These are phyloP conservation scores for Pseudomassariella vexata DNA, from an alignment of 2,329 filamentous ascomycete genomes.

Conservation along the genomic window DNA sequence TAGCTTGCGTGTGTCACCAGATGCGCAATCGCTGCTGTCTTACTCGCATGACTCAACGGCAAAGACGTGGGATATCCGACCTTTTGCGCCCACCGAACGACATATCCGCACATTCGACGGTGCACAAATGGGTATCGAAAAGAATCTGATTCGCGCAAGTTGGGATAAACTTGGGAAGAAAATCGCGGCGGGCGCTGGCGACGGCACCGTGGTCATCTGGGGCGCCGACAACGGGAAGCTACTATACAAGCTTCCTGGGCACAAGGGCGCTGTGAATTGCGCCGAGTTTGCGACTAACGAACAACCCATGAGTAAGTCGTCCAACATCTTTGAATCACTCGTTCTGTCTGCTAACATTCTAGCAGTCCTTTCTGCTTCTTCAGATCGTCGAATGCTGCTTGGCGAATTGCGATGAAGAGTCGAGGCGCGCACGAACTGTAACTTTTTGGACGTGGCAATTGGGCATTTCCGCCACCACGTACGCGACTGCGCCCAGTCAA, in stretches of 20 bases:
- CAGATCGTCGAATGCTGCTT: slow-evolving; percentile 79
- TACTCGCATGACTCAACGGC: slow-evolving; percentile 93
- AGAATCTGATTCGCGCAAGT: slow-evolving; percentile 83
- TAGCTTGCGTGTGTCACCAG: slow-evolving; percentile 84
- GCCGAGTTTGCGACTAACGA: slow-evolving; percentile 81
- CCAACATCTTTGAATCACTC: neutral
- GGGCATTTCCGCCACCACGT: too few relatives aligned
- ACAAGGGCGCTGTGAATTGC: slow-evolving; percentile 92
- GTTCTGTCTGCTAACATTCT: neutral
- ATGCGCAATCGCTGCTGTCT: slow-evolving; percentile 83
- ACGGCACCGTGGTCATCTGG: slow-evolving; percentile 89
- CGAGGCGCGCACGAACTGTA: too few relatives aligned
- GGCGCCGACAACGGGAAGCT: slow-evolving; percentile 83
- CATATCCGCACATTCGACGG: slow-evolving; percentile 87
- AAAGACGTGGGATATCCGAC: slow-evolving; percentile 91
- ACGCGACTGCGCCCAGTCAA: too few relatives aligned
- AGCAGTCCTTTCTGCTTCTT: slow-evolving; percentile 79
- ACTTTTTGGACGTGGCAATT: too few relatives aligned
- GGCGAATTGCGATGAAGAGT: slow-evolving; percentile 65
- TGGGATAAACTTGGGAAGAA: slow-evolving; percentile 85
- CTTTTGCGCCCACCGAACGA: slow-evolving; percentile 84
- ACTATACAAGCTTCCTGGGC: slow-evolving; percentile 89
- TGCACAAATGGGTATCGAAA: slow-evolving; percentile 80
- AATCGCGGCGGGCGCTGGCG: slow-evolving; percentile 83
- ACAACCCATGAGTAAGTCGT: slow-evolving; percentile 77